phyloP scores from a whole-genome alignment of 2,329 filamentous ascomycete genomes.

The Cladosporium phlei region DNA sequence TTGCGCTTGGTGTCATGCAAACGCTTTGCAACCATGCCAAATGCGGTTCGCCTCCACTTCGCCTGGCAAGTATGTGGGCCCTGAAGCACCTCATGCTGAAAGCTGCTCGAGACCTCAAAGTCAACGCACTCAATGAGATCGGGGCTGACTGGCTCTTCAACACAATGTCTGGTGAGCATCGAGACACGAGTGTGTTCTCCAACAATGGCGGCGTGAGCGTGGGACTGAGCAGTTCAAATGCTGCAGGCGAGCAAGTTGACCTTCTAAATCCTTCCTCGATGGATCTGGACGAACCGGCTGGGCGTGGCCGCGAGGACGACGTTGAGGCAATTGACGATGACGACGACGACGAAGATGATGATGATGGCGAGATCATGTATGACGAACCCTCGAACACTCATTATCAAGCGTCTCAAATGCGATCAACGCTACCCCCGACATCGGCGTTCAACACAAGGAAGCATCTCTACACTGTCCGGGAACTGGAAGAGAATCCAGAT shows the following conservation, averaged over 20 bases:
- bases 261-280: constrained; percentile 49
- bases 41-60: constrained; percentile 70
- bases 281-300: constrained; percentile 29
- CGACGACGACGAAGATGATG: constrained; percentile 31
- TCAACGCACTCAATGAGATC: constrained; percentile 70
- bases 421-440: constrained; percentile 29
- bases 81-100: constrained; percentile 83
- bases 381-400: constrained; percentile 35
- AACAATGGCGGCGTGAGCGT: constrained; percentile 44
- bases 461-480: constrained; percentile 27
- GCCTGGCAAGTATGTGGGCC: constrained; percentile 85
- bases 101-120: constrained; percentile 67
- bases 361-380: constrained; percentile 45
- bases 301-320: constrained; percentile 22
- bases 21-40: constrained; percentile 79
- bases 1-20: constrained; percentile 68
- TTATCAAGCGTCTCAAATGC: constrained; percentile 32
- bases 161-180: constrained; percentile 60
- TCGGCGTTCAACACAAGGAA: constrained; percentile 25
- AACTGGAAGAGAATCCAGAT: constrained; percentile 59
- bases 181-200: constrained; percentile 27
- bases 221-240: constrained; percentile 47
- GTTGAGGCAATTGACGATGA: too few species aligned
- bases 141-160: constrained; percentile 75
- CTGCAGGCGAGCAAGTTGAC: constrained; percentile 56